phyloP scores from a whole-genome alignment of 305 asterid genomes.

The Solanum hybrid region DNA sequence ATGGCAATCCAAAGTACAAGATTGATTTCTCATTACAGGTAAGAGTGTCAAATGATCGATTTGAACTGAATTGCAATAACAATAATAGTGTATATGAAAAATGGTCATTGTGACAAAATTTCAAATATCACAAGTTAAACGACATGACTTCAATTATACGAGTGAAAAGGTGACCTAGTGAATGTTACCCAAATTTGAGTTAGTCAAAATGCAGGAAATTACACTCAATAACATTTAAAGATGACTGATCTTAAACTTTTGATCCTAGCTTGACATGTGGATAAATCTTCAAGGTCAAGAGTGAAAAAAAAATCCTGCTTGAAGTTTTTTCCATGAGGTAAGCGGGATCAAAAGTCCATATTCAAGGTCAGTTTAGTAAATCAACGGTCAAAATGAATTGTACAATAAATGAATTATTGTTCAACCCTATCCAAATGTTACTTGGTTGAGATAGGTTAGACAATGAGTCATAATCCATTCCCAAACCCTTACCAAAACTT shows the following conservation, averaged over 20 bases:
- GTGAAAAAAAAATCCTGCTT: not conserved
- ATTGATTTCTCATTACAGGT: slow-evolving; percentile 35
- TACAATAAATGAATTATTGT: not conserved
- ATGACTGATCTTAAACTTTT: not conserved
- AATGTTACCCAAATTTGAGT: not conserved
- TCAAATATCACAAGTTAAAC: not conserved
- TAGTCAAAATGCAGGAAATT: not conserved
- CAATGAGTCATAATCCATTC: not conserved
- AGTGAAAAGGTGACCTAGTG: not conserved
- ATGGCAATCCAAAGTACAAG: slow-evolving; percentile 45
- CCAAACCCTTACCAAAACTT: not conserved
- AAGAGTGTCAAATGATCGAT: not conserved
- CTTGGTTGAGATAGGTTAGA: not conserved
- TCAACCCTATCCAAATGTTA: not conserved
- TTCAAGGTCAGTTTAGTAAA: not conserved
- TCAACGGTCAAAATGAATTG: not conserved
- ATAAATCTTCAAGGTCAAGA: not conserved
- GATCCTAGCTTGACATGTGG: fast-evolving
- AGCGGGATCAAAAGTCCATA: not conserved
- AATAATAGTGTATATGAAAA: not conserved
- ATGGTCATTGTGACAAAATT: not conserved
- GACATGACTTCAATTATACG: not conserved
- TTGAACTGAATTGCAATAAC: not conserved
- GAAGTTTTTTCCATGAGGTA: not conserved
- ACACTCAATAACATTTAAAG: not conserved